Evolutionary conservation across 768 basidiomycete genomes (phyloP), one percentile per base, ranked within the genome.

Genomic region (Sutorius australiensis): DNA sequence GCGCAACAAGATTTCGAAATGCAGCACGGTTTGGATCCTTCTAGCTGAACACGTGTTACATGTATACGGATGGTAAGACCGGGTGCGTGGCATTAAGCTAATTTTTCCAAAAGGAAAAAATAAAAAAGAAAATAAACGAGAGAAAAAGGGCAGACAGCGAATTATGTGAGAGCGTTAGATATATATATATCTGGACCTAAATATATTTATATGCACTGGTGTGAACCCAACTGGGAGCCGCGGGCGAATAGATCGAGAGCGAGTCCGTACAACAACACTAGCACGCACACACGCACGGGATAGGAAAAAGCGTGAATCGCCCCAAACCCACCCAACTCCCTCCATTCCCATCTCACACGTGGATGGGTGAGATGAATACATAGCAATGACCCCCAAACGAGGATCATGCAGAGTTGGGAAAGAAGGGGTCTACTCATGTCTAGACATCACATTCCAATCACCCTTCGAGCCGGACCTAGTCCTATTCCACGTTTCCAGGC

Each of bases 301-400:
- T 13, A 40, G 45, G 55, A 16, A 17, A 38, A 34, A 46, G 24
- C 10, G 19, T 44, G 21, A 16, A 19, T 41, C 30, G n/a, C 47
- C 47, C 53, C 19, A 5, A 24, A 34, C 57, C 42, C 7, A 55
- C 36, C n/a, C 48, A 51, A 32, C 8, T 33, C 34, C 17, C 12
- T 19, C 39, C 9, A n/a, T 24, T 14, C 14, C 21, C 42, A 24
- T 36, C 38, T 34, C 46, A 52, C 52, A 48, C 48, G 49, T 55
- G 60, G 47, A 34, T 28, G 37, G 27, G 6, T 16, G 50, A 58
- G 38, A 60, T 52, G 55, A 57, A 53, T 12, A 24, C 24, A 24
- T 24, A 50, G 39, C 27, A 41, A 57, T 57, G 59, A 52, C 62
- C 53, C 59, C 45, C 41, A 50, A 50, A 39, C 45, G 54, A 65